phyloP scores from a whole-genome alignment of 176 grass and related monocot species.

The Musa beccarii region DNA sequence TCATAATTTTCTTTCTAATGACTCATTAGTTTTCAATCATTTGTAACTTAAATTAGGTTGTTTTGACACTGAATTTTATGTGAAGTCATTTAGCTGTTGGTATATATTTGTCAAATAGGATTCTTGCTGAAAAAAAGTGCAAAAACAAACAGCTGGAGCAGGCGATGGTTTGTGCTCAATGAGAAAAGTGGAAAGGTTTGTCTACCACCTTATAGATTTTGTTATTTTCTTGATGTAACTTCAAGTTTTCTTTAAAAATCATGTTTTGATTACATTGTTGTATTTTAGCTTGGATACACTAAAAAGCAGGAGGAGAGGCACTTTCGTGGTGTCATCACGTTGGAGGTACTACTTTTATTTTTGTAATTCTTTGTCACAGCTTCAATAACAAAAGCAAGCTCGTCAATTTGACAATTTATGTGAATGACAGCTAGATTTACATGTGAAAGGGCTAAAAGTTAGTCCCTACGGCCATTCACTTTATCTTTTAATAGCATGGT shows the following conservation, averaged over 20 bases:
- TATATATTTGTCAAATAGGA: conserved; percentile 29
- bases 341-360: conserved; percentile 44
- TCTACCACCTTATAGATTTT: neutral
- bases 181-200: conserved; percentile 76
- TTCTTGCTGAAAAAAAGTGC: conserved; percentile 64
- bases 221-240: neutral
- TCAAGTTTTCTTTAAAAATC: neutral
- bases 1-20: neutral
- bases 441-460: neutral
- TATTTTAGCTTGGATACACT: conserved; percentile 75
- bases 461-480: neutral
- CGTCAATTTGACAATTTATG: too few relatives aligned
- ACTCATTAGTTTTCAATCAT: neutral
- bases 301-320: conserved; percentile 83
- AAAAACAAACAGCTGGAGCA: conserved; percentile 70
- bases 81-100: neutral
- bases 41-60: neutral
- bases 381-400: neutral
- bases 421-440: neutral
- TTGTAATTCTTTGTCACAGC: neutral
- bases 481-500: neutral
- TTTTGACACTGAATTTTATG: neutral
- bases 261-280: conserved; percentile 2
- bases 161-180: conserved; percentile 91
- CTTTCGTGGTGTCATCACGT: conserved; percentile 61